phyloP scores from a whole-genome alignment of 768 basidiomycete genomes.

The Holtermannia corniformis region DNA sequence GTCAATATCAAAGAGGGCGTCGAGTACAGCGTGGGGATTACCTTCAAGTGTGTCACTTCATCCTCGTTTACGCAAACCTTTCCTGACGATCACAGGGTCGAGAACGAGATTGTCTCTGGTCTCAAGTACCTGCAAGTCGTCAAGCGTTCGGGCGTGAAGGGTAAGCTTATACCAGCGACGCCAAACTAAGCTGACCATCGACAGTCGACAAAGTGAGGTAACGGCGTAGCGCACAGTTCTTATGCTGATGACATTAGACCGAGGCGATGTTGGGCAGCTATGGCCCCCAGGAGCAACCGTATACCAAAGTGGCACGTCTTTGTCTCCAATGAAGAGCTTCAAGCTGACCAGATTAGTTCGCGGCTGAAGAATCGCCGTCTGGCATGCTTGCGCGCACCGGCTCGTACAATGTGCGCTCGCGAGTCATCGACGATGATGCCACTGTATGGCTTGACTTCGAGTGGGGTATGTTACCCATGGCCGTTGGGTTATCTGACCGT shows the following conservation, averaged over 20 bases:
- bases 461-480: slow-evolving; percentile 49
- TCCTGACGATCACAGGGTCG: too few species aligned
- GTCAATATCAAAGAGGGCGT: slow-evolving; percentile 48
- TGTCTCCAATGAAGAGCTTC: background rate
- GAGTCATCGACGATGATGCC: slow-evolving; percentile 80
- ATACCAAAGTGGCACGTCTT: slow-evolving; percentile 48
- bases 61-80: too few species aligned
- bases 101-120: slow-evolving; percentile 66
- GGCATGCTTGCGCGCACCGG: slow-evolving; percentile 78
- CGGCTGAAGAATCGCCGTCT: slow-evolving; percentile 48
- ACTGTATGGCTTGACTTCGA: slow-evolving; percentile 67
- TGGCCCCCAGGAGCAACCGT: slow-evolving; percentile 62
- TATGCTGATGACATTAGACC: slow-evolving; percentile 5
- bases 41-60: slow-evolving; percentile 52
- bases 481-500: background rate
- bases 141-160: slow-evolving; percentile 64
- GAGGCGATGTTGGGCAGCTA: slow-evolving; percentile 81
- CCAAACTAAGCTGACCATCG: background rate
- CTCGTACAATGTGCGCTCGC: slow-evolving; percentile 64
- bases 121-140: slow-evolving; percentile 70
- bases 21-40: slow-evolving; percentile 57
- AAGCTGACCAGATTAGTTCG: too few species aligned
- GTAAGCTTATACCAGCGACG: slow-evolving; percentile 43
- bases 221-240: slow-evolving; percentile 53
- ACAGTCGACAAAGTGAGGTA: slow-evolving; percentile 81